Evolutionary conservation across 139 green algal species (phyloP), one percentile per base, ranked within the genome.

Genomic region (Gonium pectorale): DNA sequence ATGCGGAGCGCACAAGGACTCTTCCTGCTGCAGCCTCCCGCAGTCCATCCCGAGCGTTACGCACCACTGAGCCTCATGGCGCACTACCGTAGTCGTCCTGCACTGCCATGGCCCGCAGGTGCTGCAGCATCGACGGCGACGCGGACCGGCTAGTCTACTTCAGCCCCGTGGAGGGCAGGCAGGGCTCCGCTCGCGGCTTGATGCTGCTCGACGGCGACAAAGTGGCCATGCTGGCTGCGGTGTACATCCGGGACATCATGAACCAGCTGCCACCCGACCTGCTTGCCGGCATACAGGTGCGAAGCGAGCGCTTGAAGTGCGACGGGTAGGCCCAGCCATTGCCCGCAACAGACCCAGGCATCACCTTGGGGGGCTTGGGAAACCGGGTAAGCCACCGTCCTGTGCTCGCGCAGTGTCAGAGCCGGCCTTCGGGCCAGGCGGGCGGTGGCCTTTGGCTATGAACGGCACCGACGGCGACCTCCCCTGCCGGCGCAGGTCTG

Each of bases 111-210:
- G 37, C 3, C 59, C 33, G 63, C 86, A 92, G 84, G 85, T 94
- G 92, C 70, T 90, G 86, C 43, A 92, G 89, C 86, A 52, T 99
- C 4, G 97, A 99, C 69, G 97, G 97, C 59, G 97, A 99, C 89
- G 95, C 95, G 5, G 97, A 99, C 89, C 91, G 97, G 0, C 71
- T 99, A n/a, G 95, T 99, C 13, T 99, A 97, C 92, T 99, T 99
- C 77, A 90, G 80, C 31, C 85, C 63, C 60, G 33, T 33, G 40
- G 41, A 35, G 35, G 33, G 43, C 21, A 54, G 13, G 11, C 19
- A 17, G 49, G 49, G 49, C 49, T 17, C 49, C 56, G 24, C 15
- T 21, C 8, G 33, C 33, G 69, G 62, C 33, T 64, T 92, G 43
- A 1, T 40, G 35, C 92, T 99, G 67, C 84, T 98, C 38, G 98